Conservation (phyloP, 257 asterid genomes). For the Gynochthodes officinalis region DNA sequence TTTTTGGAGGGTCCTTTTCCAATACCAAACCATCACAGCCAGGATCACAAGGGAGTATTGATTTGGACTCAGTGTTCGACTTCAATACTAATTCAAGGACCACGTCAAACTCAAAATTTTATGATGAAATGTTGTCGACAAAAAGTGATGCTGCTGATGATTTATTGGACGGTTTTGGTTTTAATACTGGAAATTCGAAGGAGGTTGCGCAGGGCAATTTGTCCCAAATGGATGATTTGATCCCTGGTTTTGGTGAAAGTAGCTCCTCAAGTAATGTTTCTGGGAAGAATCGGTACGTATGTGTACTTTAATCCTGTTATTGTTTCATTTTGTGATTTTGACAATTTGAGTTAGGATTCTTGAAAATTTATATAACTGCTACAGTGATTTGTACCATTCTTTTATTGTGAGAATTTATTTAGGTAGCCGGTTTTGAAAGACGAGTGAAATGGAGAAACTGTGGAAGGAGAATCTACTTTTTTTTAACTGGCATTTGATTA, state of each 20-base stretch:
- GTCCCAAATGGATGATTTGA: constrained; percentile 44
- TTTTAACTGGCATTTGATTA: neutral
- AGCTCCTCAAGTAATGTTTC: constrained; percentile 34
- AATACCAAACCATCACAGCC: constrained; percentile 29
- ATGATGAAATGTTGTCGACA: constrained; percentile 37
- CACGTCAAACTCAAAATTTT: constrained; percentile 23
- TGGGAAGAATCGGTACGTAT: constrained; percentile 16
- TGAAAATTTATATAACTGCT: neutral
- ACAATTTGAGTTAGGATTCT: neutral
- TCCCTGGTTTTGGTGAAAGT: constrained; percentile 53
- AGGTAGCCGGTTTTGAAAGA: neutral
- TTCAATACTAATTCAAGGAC: constrained; percentile 17
- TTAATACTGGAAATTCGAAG: constrained; percentile 21
- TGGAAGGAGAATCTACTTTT: neutral
- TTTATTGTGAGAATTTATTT: no score
- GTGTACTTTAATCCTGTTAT: neutral
- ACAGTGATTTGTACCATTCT: no score
- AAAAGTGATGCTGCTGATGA: constrained; percentile 43
- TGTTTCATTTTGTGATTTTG: neutral
- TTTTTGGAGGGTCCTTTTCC: constrained; percentile 46
- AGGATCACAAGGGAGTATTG: constrained; percentile 33
- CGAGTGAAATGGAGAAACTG: neutral
- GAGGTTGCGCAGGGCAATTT: constrained; percentile 30
- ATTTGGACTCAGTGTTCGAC: constrained; percentile 51
- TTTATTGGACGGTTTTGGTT: constrained; percentile 47